These are phyloP conservation scores for Simplicillium sp. DNA, from an alignment of 2,329 filamentous ascomycete species.

Conservation along the genomic window DNA sequence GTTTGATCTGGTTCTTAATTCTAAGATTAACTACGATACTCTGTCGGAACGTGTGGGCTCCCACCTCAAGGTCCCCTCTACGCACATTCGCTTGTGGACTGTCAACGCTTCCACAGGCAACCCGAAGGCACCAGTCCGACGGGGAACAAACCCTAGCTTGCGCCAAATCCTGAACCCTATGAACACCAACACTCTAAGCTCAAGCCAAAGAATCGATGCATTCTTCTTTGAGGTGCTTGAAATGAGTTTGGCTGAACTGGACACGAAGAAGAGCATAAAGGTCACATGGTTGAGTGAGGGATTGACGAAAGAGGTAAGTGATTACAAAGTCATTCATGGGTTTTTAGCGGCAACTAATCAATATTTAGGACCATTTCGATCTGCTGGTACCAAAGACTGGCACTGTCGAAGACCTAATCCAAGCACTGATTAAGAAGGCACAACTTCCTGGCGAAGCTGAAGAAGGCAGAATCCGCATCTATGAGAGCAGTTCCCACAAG, in stretches of 20 bases:
- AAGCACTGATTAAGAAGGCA: conserved; percentile 69
- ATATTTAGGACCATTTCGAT: conserved; percentile 61
- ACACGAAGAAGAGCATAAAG: conserved; percentile 83
- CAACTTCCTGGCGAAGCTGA: conserved; percentile 65
- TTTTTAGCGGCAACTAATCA: neutral
- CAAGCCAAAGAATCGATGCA: conserved; percentile 63
- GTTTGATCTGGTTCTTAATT: conserved; percentile 73
- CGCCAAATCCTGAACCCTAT: conserved; percentile 69
- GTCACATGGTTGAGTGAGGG: conserved; percentile 82
- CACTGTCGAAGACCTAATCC: conserved; percentile 67
- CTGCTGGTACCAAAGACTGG: conserved; percentile 83
- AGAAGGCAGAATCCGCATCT: conserved; percentile 65
- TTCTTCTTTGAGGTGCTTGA: conserved; percentile 91
- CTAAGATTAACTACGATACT: conserved; percentile 84
- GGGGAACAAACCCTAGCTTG: conserved; percentile 60
- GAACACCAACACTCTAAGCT: conserved; percentile 57
- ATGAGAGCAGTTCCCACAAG: conserved; percentile 74
- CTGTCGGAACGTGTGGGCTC: conserved; percentile 76
- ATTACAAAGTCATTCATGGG: too few species aligned
- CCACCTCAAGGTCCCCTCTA: conserved; percentile 65
- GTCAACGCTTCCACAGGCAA: conserved; percentile 69
- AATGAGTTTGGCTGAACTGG: conserved; percentile 85
- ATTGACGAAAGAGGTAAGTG: conserved; percentile 73
- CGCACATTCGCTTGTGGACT: conserved; percentile 85
- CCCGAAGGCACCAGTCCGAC: conserved; percentile 69